Evolutionary conservation across 352 stramenopile genomes (phyloP), one percentile per base, ranked within the genome.

Genomic region (Phytopythium helicoides): DNA sequence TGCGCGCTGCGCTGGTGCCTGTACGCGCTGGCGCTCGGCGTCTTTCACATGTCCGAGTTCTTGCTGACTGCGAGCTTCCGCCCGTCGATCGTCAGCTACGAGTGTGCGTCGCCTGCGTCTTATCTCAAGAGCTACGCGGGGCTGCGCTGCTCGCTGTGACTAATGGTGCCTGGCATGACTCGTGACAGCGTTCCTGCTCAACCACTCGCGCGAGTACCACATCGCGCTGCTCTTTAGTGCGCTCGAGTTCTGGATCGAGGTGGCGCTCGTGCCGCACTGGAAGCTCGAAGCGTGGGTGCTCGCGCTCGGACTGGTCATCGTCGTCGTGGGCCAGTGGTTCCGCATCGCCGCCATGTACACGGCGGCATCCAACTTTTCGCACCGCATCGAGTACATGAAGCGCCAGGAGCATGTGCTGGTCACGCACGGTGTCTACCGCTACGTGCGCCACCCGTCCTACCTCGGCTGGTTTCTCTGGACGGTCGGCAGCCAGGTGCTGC

Each of bases 381-480:
- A 99, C 62, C 82, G 93, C 26, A 98, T 99, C 66, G 91, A 98
- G 76, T 86, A 88, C 50, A 66, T 84, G 50, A 97, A 97, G 64
- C 87, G 93, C 47, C 80, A 97, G 37, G 92, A 97, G 59, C 96
- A 99, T 61, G 58, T 90, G 42, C 64, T 99, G 33, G 85, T 99
- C 10, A 98, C 94, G 3, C 67, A 96, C 68, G 90, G 90, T 58
- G 69, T 97, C 39, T 98, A 98, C 65, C 80, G 71, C 36, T 92
- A 84, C 52, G 77, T 98, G 49, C 87, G 96, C 33, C 96, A 99
- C 72, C 95, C 95, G 58, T 97, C 86, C 22, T 99, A 99, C 67
- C 72, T 97, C 39, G 96, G 96, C 60, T 99, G 97, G 88, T 99
- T 97, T 62, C 96, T 94, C 61, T 99, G 94, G 94, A 95, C 84